Base-by-base conservation (phyloP, 73 alveolate genomes). In the Blepharisma japonicum region DNA sequence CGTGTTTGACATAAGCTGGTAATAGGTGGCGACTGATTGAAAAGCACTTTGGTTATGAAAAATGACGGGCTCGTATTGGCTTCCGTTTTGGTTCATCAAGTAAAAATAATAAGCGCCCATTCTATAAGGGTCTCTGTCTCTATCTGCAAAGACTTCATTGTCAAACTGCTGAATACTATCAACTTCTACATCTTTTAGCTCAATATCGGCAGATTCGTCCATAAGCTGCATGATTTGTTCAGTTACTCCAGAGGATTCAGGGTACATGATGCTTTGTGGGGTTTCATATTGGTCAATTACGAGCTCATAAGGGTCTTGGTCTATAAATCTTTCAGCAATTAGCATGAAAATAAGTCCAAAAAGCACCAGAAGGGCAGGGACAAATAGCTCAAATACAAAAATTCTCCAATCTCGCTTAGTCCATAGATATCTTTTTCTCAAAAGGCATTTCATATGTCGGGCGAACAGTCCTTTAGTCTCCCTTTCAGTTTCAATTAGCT, bases 371-470 rank as follows among this genome's bases (percentile, higher is more conserved):
- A 90, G 45, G 45, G 86, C 79, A 0, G 99, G 99, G 50, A 91
- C 81, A 42, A 92, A 79, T 14, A 94, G 68, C 77, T 94, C 99
- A 39, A 90, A 77, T 47, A 88, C 56, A 45, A 92, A 81, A 18
- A 94, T 90, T 77, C 91, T 95, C 79, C 71, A 81, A 77, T 92
- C 95, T 72, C 98, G 86, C 55, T 71, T 84, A 39, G 86, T 83
- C 66, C 84, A 83, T 2, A 80, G 21, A 7, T 71, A 71, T 88
- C 97, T 90, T 79, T 93, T 95, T 67, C 74, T 84, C 9, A 90
- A 54, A 45, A 93, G 81, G 0, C 95, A 95, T 56, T 76, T 78
- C 11, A 91, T 79, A 80, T 95, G 98, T 56, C 67, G 23, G 49
- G 81, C 78, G 49, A 90, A 87, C 38, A 86, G 21, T 27, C 68